A percentile compares a stretch with the other conserved stretches of the same genome.
These are phyloP conservation scores for Claviceps africana DNA, from an alignment of 2,329 filamentous ascomycete species.

Conservation along the genomic window DNA sequence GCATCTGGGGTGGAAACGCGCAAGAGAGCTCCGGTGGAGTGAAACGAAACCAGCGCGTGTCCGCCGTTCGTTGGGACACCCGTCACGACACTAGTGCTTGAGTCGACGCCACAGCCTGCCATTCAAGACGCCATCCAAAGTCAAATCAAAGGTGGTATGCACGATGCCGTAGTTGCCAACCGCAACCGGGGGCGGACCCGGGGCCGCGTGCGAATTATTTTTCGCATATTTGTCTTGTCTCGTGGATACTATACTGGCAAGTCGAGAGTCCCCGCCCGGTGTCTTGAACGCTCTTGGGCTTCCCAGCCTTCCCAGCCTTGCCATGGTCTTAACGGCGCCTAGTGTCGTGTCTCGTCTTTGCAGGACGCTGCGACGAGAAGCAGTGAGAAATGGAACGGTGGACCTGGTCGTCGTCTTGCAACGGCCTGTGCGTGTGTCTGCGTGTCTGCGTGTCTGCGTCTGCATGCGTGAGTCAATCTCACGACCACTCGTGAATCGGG, in stretches of 20 bases:
- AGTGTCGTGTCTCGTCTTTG: neutral
- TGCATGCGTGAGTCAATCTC: neutral
- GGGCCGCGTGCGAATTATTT: neutral
- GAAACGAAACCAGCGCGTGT: neutral
- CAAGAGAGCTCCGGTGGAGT: no score
- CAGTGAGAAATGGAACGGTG: neutral
- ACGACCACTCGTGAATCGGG: neutral
- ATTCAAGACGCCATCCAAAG: neutral
- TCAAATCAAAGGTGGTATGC: neutral
- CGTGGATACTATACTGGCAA: no score
- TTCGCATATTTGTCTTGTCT: no score
- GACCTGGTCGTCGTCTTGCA: neutral
- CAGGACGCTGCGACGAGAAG: neutral
- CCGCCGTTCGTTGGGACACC: neutral
- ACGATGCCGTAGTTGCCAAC: neutral
- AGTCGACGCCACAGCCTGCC: neutral
- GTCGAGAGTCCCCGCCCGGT: neutral
- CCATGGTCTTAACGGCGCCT: no score
- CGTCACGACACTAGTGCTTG: no score
- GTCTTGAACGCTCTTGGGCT: no score
- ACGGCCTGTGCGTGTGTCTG: neutral
- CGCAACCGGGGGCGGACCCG: neutral
- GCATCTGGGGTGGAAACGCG: no score
- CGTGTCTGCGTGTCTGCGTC: neutral
- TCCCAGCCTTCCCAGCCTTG: neutral